Conservation (phyloP, 805 yeast genomes). For the Lachancea nothofagi region DNA sequence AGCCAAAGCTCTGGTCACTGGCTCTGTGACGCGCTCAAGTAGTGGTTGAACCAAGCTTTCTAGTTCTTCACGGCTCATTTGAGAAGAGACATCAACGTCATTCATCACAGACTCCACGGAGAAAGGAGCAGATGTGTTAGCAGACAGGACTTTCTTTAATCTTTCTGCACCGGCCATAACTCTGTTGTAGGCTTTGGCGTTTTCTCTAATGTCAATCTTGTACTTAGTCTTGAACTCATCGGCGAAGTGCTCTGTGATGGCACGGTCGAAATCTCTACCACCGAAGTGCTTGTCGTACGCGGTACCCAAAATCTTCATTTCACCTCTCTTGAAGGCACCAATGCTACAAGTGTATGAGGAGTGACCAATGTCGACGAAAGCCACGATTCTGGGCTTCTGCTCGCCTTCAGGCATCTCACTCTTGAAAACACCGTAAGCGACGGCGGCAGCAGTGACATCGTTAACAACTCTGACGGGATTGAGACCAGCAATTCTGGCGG, state of each 20-base stretch:
- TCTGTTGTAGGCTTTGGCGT: slow-evolving; percentile 94
- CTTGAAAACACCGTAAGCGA: slow-evolving; percentile 98
- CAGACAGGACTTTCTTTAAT: slow-evolving; percentile 93
- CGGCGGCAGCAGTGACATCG: slow-evolving; percentile 98
- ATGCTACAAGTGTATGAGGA: slow-evolving; percentile 87
- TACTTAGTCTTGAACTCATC: slow-evolving; percentile 85
- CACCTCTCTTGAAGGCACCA: slow-evolving; percentile 92
- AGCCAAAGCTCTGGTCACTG: slow-evolving; percentile 75
- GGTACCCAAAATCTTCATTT: slow-evolving; percentile 85
- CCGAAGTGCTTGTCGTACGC: slow-evolving; percentile 96
- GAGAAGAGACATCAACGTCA: slow-evolving; percentile 90
- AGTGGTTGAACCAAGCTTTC: slow-evolving; percentile 85
- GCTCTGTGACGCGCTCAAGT: slow-evolving; percentile 66
- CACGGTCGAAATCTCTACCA: slow-evolving; percentile 94
- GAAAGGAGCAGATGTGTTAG: slow-evolving; percentile 91
- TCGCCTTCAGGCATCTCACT: slow-evolving; percentile 80
- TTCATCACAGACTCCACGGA: slow-evolving; percentile 95
- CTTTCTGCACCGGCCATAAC: slow-evolving; percentile 87
- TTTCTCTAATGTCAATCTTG: slow-evolving; percentile 85
- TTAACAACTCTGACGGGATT: slow-evolving; percentile 98
- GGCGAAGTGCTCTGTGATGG: slow-evolving; percentile 92
- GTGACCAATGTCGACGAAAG: slow-evolving; percentile 95
- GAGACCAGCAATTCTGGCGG: slow-evolving; percentile 91
- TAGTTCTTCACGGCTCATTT: slow-evolving; percentile 83
- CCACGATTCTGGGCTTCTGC: slow-evolving; percentile 82